Percentiles rank a stretch among this genome's conserved stretches.
phyloP scores from a whole-genome alignment of 177 flowering plant species.

The Tripterygium wilfordii region DNA sequence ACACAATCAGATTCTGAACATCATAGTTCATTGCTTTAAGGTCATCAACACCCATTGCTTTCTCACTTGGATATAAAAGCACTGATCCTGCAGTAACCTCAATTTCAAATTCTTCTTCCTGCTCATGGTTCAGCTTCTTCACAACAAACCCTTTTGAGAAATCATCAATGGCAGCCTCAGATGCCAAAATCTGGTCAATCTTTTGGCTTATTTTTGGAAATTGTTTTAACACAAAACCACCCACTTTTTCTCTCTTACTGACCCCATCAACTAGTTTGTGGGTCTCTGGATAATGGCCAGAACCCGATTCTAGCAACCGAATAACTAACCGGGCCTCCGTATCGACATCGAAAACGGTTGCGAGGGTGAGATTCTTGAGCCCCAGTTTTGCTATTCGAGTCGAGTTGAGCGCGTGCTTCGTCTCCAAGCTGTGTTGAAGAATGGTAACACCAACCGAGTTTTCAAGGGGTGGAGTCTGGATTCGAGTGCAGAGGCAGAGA shows the following conservation, averaged over 20 bases:
- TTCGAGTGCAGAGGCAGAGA: slow-evolving; percentile 58
- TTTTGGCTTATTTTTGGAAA: no score
- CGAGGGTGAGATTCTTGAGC: slow-evolving; percentile 47
- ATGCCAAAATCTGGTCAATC: slow-evolving; percentile 34
- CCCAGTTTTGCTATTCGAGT: slow-evolving; percentile 66
- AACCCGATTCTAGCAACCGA: slow-evolving; percentile 16
- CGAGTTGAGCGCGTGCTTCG: slow-evolving; percentile 74
- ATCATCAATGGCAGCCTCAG: slow-evolving; percentile 22
- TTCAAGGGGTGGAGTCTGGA: slow-evolving; percentile 36
- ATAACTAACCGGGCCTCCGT: slow-evolving; percentile 43
- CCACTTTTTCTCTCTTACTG: background rate
- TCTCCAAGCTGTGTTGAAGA: slow-evolving; percentile 71
- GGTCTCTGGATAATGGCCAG: slow-evolving; percentile 6
- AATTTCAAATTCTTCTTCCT: slow-evolving; percentile 48
- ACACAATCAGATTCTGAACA: slow-evolving; percentile 72
- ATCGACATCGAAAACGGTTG: slow-evolving; percentile 53
- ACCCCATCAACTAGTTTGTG: background rate
- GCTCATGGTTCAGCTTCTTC: slow-evolving; percentile 36
- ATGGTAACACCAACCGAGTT: slow-evolving; percentile 60
- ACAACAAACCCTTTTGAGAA: slow-evolving; percentile 60
- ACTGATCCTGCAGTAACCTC: slow-evolving; percentile 64
- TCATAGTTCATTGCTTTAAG: slow-evolving; percentile 37
- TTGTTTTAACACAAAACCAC: background rate
- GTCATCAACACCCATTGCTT: slow-evolving; percentile 33
- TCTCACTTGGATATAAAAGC: slow-evolving; percentile 60